Evolutionary conservation across 1,139 yeast genomes (phyloP).

Genomic region (Blastobotrys indianensis): DNA sequence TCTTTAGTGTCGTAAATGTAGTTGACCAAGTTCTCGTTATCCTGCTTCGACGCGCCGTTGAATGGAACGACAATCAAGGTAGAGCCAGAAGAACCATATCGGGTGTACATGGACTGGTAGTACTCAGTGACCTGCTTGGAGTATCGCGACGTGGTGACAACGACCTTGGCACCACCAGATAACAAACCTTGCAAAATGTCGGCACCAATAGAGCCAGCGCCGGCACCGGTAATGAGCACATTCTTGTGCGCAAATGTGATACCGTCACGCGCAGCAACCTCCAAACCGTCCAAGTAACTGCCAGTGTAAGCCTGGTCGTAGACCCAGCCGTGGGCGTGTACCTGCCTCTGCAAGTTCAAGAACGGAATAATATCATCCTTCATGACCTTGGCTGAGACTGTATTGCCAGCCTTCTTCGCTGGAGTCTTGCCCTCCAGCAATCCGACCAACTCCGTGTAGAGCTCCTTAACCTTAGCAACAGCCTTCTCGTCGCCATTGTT

Average conservation of each 20-base stretch:
- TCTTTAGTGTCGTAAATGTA: slow-evolving; percentile 83
- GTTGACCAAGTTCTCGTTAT: slow-evolving; percentile 77
- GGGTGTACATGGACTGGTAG: slow-evolving; percentile 88
- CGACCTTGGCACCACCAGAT: slow-evolving; percentile 96
- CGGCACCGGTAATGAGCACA: slow-evolving; percentile 95
- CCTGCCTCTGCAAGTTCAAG: slow-evolving; percentile 81
- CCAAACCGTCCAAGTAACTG: slow-evolving; percentile 80
- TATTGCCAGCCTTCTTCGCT: slow-evolving; percentile 33
- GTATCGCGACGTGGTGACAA: slow-evolving; percentile 94
- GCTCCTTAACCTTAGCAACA: slow-evolving; percentile 69
- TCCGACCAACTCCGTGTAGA: slow-evolving; percentile 72
- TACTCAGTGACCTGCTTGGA: slow-evolving; percentile 91
- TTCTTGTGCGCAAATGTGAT: slow-evolving; percentile 82
- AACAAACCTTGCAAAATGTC: slow-evolving; percentile 91
- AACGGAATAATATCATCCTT: slow-evolving; percentile 82
- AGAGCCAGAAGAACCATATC: slow-evolving; percentile 88
- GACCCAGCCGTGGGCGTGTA: slow-evolving; percentile 68
- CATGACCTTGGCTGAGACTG: slow-evolving; percentile 26
- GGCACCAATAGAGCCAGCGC: slow-evolving; percentile 98
- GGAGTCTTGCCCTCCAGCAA: slow-evolving; percentile 69
- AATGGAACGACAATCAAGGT: slow-evolving; percentile 93
- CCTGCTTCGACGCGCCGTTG: slow-evolving; percentile 95
- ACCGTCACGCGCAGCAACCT: slow-evolving; percentile 87
- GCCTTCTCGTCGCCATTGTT: slow-evolving; percentile 50
- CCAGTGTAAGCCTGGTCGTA: slow-evolving; percentile 78